These are phyloP conservation scores for Orbilia brochopaga DNA, from an alignment of 2,329 filamentous ascomycete species.

Conservation along the genomic window DNA sequence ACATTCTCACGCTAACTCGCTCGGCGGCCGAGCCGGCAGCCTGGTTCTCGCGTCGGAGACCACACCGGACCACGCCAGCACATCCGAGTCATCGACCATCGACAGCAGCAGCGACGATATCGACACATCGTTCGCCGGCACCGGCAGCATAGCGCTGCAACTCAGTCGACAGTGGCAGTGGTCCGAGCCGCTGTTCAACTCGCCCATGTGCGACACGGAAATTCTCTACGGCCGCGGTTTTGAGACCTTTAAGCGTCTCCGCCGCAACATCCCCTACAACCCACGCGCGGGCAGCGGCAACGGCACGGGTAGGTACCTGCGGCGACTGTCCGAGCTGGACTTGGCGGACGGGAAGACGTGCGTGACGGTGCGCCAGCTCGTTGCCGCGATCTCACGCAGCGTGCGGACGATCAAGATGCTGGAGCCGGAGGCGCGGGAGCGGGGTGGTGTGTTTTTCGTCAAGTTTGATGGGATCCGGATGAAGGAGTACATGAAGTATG, in stretches of 20 bases:
- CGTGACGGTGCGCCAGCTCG: constrained; percentile 23
- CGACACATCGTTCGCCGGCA: constrained; percentile 13
- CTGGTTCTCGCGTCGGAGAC: background rate
- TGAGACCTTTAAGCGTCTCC: constrained; percentile 27
- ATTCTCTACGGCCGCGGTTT: constrained; percentile 42
- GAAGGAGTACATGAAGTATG: constrained; percentile 48
- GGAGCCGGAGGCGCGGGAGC: constrained; percentile 17
- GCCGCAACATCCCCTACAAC: constrained; percentile 30
- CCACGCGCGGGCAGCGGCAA: background rate
- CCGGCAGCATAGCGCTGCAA: constrained; percentile 26
- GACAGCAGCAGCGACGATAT: constrained; percentile 36
- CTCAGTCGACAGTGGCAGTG: constrained; percentile 39
- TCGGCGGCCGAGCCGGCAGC: constrained; percentile 24
- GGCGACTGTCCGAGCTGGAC: constrained; percentile 30
- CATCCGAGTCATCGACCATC: constrained; percentile 35
- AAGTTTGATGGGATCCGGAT: constrained; percentile 41
- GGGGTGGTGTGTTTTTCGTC: constrained; percentile 33
- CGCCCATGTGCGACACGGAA: constrained; percentile 41
- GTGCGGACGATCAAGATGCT: constrained; percentile 33
- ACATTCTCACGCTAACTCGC: constrained; percentile 17
- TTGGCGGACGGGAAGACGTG: constrained; percentile 12
- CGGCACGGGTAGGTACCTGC: constrained; percentile 24
- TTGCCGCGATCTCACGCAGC: constrained; percentile 15
- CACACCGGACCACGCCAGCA: constrained; percentile 12
- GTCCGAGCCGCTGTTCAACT: constrained; percentile 35